A percentile compares a stretch with the other conserved stretches of the same genome.
These are phyloP conservation scores for Penicillium sp. DNA, from an alignment of 2,329 filamentous ascomycete species.

Conservation along the genomic window DNA sequence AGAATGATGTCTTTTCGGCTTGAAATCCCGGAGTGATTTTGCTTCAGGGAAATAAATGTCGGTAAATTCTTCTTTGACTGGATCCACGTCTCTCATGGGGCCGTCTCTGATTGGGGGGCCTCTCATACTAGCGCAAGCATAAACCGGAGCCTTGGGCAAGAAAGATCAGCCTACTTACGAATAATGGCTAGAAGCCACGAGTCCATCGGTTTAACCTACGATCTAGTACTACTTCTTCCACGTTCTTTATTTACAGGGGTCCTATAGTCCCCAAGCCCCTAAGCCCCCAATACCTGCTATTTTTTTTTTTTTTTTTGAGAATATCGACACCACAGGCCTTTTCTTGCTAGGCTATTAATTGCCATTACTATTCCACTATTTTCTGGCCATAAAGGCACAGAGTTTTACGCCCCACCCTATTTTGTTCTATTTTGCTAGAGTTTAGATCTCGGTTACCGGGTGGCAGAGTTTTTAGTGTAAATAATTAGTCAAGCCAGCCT, in stretches of 20 bases:
- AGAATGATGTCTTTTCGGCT: neutral
- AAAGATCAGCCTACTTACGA: neutral
- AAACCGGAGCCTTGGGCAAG: neutral
- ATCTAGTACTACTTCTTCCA: neutral
- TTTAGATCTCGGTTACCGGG: neutral
- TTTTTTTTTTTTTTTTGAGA: no score
- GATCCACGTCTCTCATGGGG: neutral
- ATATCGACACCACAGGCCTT: no score
- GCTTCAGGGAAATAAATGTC: neutral
- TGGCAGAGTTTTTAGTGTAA: conserved; percentile 5
- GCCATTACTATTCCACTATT: neutral
- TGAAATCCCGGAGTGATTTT: neutral
- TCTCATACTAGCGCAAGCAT: neutral
- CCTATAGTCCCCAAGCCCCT: no score
- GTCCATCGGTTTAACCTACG: neutral
- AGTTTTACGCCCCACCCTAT: neutral
- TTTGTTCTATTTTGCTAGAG: neutral
- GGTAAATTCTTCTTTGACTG: neutral
- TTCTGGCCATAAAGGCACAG: neutral
- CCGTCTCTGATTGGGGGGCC: neutral
- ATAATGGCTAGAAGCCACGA: neutral
- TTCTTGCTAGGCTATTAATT: no score
- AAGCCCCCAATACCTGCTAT: no score
- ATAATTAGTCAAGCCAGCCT: neutral
- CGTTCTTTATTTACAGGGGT: no score